phyloP scores from a whole-genome alignment of 2,329 filamentous ascomycete species.

The Alternaria gaisen region DNA sequence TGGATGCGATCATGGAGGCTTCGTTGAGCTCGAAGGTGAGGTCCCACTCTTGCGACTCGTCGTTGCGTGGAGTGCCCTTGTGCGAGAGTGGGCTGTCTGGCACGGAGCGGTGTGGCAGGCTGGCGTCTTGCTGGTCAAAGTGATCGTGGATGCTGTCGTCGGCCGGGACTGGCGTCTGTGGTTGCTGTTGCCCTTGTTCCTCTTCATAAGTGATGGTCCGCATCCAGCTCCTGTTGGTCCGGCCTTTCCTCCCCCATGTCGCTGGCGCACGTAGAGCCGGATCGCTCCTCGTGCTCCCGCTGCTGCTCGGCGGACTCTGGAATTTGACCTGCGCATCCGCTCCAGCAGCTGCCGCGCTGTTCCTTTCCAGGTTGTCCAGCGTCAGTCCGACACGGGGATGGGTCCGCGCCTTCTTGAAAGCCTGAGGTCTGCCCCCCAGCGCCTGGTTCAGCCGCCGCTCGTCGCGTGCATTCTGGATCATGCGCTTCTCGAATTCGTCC shows the following conservation, averaged over 20 bases:
- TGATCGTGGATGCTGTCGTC: constrained; percentile 28
- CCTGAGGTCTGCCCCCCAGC: constrained; percentile 41
- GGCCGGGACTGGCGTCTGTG: constrained; percentile 21
- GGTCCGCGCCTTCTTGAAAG: constrained; percentile 56
- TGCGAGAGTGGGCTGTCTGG: constrained; percentile 55
- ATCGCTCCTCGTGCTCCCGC: constrained; percentile 48
- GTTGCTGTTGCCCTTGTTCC: constrained; percentile 23
- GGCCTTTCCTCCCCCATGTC: constrained; percentile 59
- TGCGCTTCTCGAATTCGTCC: constrained; percentile 57
- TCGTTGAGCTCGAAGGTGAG: constrained; percentile 56
- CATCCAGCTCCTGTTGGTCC: constrained; percentile 54
- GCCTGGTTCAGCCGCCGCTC: constrained; percentile 51
- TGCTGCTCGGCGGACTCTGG: constrained; percentile 48
- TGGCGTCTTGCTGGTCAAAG: constrained; percentile 36
- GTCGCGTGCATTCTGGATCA: constrained; percentile 57
- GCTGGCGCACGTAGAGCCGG: constrained; percentile 56
- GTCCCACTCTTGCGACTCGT: constrained; percentile 43
- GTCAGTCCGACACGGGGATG: constrained; percentile 53
- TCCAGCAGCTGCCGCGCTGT: constrained; percentile 29
- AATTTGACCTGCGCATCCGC: constrained; percentile 28
- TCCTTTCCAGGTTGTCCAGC: constrained; percentile 55
- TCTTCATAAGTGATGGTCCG: constrained; percentile 47
- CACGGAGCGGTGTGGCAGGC: constrained; percentile 52
- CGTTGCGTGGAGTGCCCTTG: constrained; percentile 42
- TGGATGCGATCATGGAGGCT: constrained; percentile 58